Base-by-base conservation (phyloP, 1,139 yeast species). In the Kazachstania sp. region DNA sequence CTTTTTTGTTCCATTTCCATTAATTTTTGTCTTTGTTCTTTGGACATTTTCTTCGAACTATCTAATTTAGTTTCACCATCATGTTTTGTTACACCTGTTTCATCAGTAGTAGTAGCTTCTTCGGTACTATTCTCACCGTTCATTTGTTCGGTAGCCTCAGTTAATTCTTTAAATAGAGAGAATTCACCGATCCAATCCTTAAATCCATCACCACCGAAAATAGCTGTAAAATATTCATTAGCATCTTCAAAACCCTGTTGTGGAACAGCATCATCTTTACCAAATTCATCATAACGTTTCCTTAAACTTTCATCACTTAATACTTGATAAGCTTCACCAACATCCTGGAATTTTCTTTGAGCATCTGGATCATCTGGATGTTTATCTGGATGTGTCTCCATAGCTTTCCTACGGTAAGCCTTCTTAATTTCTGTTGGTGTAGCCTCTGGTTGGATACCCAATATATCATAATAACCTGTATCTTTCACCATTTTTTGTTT, bases 341-440 rank as follows among this genome's bases (percentile, higher is more conserved):
- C 81, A 48, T 74, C 82, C 60, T 81, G 86, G 56, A 81, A 81
- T 59, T 72, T 75, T n/a, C 63, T 50, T 32, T 85, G 86, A 2
- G 90, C 88, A 31, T 71, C 74, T 18, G 86, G 86, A 59, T 83
- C 86, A 57, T 83, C 79, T 8, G 97, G 97, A 60, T 92, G 88
- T 70, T 92, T 94, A 66, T 92, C 98, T 0, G 98, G 98, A 66
- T 94, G 98, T 53, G 88, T 83, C 49, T 71, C 73, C 64, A 92
- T 82, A 8, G 97, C 97, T 61, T 83, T 81, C 66, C 83, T 84
- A 52, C 98, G 75, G 68, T 92, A 92, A 0, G 97, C 96, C 66
- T 86, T 87, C 66, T 92, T 94, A 67, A 92, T 90, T 49, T 87
- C 95, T 29, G 80, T 72, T 6, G 84, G 78, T 1, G 90, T 78